Conservation (phyloP, 176 grass and related monocot genomes). For the Carex parvula region DNA sequence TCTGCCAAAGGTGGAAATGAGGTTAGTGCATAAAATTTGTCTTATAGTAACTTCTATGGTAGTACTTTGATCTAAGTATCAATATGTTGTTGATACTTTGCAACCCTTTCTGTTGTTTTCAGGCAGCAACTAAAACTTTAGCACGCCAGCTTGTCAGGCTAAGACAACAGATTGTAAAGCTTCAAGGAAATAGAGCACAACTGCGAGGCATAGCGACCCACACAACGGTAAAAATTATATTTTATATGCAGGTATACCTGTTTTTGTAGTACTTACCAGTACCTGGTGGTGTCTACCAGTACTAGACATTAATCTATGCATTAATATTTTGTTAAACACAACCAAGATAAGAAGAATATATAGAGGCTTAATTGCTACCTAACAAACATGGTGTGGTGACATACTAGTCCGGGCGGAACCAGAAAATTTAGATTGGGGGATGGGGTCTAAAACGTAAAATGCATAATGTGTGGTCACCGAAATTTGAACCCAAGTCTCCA, state of each 20-base stretch:
- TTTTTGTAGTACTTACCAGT: slow-evolving; percentile 21
- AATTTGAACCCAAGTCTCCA: too few species aligned
- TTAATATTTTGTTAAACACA: slow-evolving; percentile 4
- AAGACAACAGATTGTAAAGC: slow-evolving; percentile 92
- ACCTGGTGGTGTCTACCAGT: background rate
- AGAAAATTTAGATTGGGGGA: too few species aligned
- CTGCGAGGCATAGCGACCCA: slow-evolving; percentile 82
- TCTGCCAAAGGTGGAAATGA: slow-evolving; percentile 98
- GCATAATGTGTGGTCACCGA: too few species aligned
- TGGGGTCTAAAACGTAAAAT: too few species aligned
- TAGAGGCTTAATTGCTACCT: background rate
- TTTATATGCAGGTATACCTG: background rate
- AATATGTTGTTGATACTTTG: slow-evolving; percentile 4
- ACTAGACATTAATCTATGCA: background rate
- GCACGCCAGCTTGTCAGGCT: slow-evolving; percentile 83
- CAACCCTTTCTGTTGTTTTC: slow-evolving; percentile 20
- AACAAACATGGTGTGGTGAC: background rate
- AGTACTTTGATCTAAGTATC: background rate
- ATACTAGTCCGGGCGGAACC: background rate
- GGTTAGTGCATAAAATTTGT: slow-evolving; percentile 29
- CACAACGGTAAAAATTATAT: slow-evolving; percentile 54
- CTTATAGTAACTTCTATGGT: background rate
- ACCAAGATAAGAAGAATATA: background rate
- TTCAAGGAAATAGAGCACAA: slow-evolving; percentile 89
- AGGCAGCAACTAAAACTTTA: slow-evolving; percentile 85